phyloP scores from a whole-genome alignment of 2,329 filamentous ascomycete genomes.

The Tolypocladium cylindrosporum region DNA sequence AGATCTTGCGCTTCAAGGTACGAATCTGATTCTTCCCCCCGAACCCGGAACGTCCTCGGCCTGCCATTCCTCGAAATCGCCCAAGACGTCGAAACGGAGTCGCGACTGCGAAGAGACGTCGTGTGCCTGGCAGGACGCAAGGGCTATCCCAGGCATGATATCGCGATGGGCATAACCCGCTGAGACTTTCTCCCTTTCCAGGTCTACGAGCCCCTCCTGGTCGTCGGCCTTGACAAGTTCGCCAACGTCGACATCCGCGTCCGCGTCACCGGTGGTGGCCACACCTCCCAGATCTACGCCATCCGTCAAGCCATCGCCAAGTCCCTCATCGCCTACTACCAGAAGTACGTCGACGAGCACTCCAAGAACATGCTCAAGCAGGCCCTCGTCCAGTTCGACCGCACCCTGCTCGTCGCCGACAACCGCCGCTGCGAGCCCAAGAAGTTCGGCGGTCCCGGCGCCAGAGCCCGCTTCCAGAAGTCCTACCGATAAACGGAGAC shows the following conservation, averaged over 20 bases:
- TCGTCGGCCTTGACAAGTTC: slow-evolving; percentile 97
- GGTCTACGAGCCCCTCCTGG: slow-evolving; percentile 98
- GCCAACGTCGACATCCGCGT: slow-evolving; percentile 94
- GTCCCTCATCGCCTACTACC: slow-evolving; percentile 73
- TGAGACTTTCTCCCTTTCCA: slow-evolving; percentile 18
- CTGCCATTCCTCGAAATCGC: background rate
- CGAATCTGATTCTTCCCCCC: slow-evolving; percentile 16
- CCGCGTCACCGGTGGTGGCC: slow-evolving; percentile 92
- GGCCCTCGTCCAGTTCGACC: slow-evolving; percentile 90
- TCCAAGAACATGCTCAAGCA: slow-evolving; percentile 99
- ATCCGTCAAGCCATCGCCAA: slow-evolving; percentile 99
- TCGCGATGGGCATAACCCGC: background rate
- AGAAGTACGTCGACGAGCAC: slow-evolving; percentile 99
- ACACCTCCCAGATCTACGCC: slow-evolving; percentile 95
- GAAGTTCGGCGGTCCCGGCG: slow-evolving; percentile 93
- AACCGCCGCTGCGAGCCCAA: slow-evolving; percentile 99
- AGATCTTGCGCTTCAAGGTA: slow-evolving; percentile 97
- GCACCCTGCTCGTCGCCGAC: slow-evolving; percentile 95
- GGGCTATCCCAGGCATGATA: background rate
- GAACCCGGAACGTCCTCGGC: background rate
- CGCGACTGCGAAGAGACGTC: background rate
- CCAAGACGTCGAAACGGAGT: background rate
- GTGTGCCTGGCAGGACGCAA: background rate
- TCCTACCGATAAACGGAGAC: slow-evolving; percentile 76
- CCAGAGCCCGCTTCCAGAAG: slow-evolving; percentile 96